These are phyloP conservation scores for Ogataea methanolica DNA, from an alignment of 805 yeast species.

Conservation along the genomic window DNA sequence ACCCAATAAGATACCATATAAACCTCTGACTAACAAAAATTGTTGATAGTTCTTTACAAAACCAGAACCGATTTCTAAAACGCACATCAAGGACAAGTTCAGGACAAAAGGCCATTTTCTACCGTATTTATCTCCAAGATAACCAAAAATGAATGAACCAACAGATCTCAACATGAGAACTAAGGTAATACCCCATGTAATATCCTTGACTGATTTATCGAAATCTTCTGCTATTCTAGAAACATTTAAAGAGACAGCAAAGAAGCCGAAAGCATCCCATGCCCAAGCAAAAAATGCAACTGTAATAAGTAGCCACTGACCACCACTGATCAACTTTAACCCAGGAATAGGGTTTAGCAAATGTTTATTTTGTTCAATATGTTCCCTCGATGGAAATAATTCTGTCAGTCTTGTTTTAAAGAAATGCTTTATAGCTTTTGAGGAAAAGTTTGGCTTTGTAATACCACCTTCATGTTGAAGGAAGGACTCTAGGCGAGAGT, in stretches of 20 bases:
- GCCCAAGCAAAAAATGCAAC: slow-evolving; percentile 58
- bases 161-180: slow-evolving; percentile 66
- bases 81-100: slow-evolving; percentile 42
- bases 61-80: slow-evolving; percentile 60
- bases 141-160: slow-evolving; percentile 61
- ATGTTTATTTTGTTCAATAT: slow-evolving; percentile 32
- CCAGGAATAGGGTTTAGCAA: slow-evolving; percentile 62
- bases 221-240: slow-evolving; percentile 42
- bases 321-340: slow-evolving; percentile 40
- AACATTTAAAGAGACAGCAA: slow-evolving; percentile 51
- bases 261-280: slow-evolving; percentile 64
- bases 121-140: slow-evolving; percentile 55
- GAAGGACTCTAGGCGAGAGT: slow-evolving; percentile 35
- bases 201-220: slow-evolving; percentile 40
- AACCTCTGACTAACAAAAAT: slow-evolving; percentile 57
- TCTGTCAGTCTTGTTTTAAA: slow-evolving; percentile 43
- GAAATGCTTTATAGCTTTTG: slow-evolving; percentile 32
- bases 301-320: slow-evolving; percentile 53
- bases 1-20: slow-evolving; percentile 59
- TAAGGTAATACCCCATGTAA: slow-evolving; percentile 65
- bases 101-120: slow-evolving; percentile 53
- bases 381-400: slow-evolving; percentile 43
- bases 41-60: slow-evolving; percentile 52
- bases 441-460: slow-evolving; percentile 29
- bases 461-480: slow-evolving; percentile 34